These are phyloP conservation scores for Aspergillus biplanus DNA, from an alignment of 495 filamentous ascomycete genomes.

Conservation along the genomic window DNA sequence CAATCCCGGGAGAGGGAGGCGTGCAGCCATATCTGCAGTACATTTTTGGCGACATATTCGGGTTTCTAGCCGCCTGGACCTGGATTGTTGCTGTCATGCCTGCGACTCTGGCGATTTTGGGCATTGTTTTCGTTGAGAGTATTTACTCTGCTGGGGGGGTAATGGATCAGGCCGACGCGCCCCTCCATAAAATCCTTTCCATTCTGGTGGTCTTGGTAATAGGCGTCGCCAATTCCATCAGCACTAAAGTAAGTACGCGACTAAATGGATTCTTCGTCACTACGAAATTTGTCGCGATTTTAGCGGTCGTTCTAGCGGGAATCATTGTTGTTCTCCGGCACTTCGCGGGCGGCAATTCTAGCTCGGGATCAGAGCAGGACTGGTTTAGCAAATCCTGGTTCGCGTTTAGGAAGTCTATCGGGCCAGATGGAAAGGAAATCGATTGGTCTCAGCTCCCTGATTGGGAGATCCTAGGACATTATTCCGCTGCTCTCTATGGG, in stretches of 20 bases:
- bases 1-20: slow-evolving; percentile 27
- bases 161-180: slow-evolving; percentile 17
- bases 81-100: slow-evolving; percentile 30
- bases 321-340: slow-evolving; percentile 19
- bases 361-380: slow-evolving; percentile 11
- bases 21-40: slow-evolving; percentile 29
- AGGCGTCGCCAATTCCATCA: slow-evolving; percentile 26
- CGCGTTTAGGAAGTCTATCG: slow-evolving; percentile 18
- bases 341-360: not conserved
- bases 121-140: slow-evolving; percentile 30
- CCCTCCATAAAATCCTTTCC: slow-evolving; percentile 22
- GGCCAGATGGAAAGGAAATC: slow-evolving; percentile 23
- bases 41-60: slow-evolving; percentile 28
- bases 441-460: slow-evolving; percentile 21
- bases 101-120: slow-evolving; percentile 25
- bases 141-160: slow-evolving; percentile 23
- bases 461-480: slow-evolving; percentile 28
- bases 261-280: slow-evolving; percentile 28
- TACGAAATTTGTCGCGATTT: slow-evolving; percentile 24
- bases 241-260: slow-evolving; percentile 25
- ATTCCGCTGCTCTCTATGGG: slow-evolving; percentile 28
- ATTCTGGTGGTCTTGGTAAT: slow-evolving; percentile 21
- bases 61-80: slow-evolving; percentile 28
- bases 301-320: slow-evolving; percentile 17
- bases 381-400: slow-evolving; percentile 26